A percentile compares a stretch with the other conserved stretches of the same genome.
phyloP scores from a whole-genome alignment of 495 filamentous ascomycete genomes.

The Peziza echinospora region DNA sequence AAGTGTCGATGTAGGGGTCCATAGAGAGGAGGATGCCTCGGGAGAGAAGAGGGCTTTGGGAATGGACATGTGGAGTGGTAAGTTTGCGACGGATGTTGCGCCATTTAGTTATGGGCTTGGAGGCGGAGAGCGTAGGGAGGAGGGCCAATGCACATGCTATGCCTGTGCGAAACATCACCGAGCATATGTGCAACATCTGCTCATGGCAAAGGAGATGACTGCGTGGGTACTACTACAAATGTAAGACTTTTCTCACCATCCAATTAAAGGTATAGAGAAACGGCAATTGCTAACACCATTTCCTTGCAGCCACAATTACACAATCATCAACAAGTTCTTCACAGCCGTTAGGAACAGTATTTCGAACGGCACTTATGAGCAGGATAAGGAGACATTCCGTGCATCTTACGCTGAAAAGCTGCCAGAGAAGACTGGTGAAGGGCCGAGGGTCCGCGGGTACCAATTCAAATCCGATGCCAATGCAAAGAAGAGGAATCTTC shows the following conservation, averaged over 20 bases:
- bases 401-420: constrained; percentile 41
- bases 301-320: constrained; percentile 45
- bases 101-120: constrained; percentile 28
- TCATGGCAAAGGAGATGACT: constrained; percentile 82
- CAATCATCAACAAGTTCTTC: constrained; percentile 54
- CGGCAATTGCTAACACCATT: not conserved
- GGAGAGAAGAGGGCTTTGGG: constrained; percentile 33
- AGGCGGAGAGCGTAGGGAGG: not conserved
- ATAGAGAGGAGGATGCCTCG: not conserved
- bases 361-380: constrained; percentile 37
- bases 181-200: constrained; percentile 70
- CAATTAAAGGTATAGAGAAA: too few relatives aligned
- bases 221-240: constrained; percentile 82
- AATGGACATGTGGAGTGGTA: constrained; percentile 46
- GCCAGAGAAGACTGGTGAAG: constrained; percentile 50
- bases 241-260: constrained; percentile 1
- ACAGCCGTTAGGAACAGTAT: constrained; percentile 40
- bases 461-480: constrained; percentile 49
- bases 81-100: constrained; percentile 33
- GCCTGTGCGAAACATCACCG: constrained; percentile 64
- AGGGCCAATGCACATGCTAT: constrained; percentile 47
- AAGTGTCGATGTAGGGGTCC: not conserved
- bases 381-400: constrained; percentile 33
- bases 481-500: constrained; percentile 43
- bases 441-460: constrained; percentile 69